Conservation (phyloP, 164 flowering plant species). For the Magnolia sinica region DNA sequence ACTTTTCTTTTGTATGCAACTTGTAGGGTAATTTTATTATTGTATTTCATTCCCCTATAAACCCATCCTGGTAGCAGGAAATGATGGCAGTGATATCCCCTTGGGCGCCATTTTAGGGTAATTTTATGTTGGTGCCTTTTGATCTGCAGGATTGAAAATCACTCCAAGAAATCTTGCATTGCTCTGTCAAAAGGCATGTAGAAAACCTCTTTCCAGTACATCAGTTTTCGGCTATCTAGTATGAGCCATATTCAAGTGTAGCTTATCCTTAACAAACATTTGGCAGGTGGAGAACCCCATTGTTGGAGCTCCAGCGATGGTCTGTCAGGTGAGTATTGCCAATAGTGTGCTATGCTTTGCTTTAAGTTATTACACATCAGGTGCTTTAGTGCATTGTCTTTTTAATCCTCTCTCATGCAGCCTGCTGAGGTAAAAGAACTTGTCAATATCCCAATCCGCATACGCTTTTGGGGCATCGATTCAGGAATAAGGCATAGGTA, state of each 20-base stretch:
- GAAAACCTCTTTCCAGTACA: not conserved
- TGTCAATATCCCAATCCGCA: slow-evolving; percentile 83
- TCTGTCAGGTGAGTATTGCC: slow-evolving; percentile 71
- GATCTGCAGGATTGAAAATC: slow-evolving; percentile 64
- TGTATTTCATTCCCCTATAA: not conserved
- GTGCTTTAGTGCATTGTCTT: not conserved
- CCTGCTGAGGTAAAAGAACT: slow-evolving; percentile 95
- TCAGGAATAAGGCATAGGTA: slow-evolving; percentile 98
- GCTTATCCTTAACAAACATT: not conserved
- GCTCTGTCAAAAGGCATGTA: slow-evolving; percentile 86
- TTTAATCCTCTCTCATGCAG: slow-evolving; percentile 38
- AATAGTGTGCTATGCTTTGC: no score
- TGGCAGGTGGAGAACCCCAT: slow-evolving; percentile 91
- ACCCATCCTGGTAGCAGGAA: not conserved
- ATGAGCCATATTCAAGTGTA: not conserved
- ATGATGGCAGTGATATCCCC: not conserved
- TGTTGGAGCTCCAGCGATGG: slow-evolving; percentile 99
- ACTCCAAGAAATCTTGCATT: slow-evolving; percentile 82
- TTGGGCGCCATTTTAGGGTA: not conserved
- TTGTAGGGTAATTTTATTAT: not conserved
- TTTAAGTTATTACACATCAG: not conserved
- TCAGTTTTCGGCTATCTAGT: not conserved
- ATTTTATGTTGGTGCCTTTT: not conserved
- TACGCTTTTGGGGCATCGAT: slow-evolving; percentile 96
- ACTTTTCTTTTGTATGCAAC: not conserved